Conservation (phyloP, 116 monocot species). For the Thalassia testudinum region DNA sequence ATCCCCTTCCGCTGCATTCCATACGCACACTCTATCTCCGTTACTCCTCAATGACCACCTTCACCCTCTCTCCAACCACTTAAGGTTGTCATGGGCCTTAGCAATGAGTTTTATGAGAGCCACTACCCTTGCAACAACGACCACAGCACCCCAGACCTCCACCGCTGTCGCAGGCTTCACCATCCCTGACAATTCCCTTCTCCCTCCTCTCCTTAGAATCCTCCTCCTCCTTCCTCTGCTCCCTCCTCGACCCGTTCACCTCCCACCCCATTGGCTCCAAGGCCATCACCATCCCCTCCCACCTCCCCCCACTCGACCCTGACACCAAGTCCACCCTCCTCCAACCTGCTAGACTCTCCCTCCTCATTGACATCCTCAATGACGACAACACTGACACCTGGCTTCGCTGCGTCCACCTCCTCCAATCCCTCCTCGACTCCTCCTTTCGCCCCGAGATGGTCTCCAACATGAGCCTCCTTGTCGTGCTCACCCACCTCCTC, state of each 20-base stretch:
- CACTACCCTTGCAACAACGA: no score
- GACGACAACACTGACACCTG: conserved; percentile 44
- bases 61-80: no score
- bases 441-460: conserved; percentile 40
- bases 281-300: conserved; percentile 44
- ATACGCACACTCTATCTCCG: no score
- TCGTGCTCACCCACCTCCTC: conserved; percentile 33
- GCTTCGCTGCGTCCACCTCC: conserved; percentile 24
- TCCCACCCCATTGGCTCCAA: conserved; percentile 88
- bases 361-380: conserved; percentile 63
- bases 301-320: conserved; percentile 27
- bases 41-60: no score
- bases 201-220: conserved; percentile 12
- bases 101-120: no score
- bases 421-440: conserved; percentile 35
- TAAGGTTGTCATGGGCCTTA: no score
- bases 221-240: conserved; percentile 25
- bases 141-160: no score
- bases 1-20: no score
- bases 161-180: no score
- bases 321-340: conserved; percentile 35
- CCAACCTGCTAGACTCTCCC: conserved; percentile 72
- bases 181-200: no score
- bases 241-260: conserved; percentile 74
- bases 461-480: conserved; percentile 50